Conservation (phyloP, 192 early-diverging fungal genomes). For the Backusella westeae region DNA sequence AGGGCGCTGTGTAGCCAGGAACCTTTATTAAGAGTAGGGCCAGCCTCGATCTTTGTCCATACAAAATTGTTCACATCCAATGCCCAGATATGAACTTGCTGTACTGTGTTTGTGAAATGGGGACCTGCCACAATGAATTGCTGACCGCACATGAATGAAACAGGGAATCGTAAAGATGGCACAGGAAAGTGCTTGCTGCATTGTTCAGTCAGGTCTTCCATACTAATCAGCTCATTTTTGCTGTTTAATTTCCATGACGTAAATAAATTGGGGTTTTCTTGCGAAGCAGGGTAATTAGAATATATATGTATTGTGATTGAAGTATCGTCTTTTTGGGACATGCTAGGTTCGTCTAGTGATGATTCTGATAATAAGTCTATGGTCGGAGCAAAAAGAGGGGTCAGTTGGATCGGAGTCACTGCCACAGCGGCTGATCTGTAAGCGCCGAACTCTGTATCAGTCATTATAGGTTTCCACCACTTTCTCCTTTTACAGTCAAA, state of each 20-base stretch:
- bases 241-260: slow-evolving; percentile 68
- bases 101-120: slow-evolving; percentile 59
- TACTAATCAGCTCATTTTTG: slow-evolving; percentile 38
- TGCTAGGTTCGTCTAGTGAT: slow-evolving; percentile 24
- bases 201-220: slow-evolving; percentile 60
- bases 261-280: slow-evolving; percentile 60
- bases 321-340: neutral
- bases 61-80: slow-evolving; percentile 54
- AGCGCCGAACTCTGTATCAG: slow-evolving; percentile 72
- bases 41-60: slow-evolving; percentile 69
- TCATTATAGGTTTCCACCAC: slow-evolving; percentile 62
- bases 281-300: slow-evolving; percentile 55
- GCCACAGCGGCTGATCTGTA: slow-evolving; percentile 72
- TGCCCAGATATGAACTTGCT: slow-evolving; percentile 71
- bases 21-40: slow-evolving; percentile 62
- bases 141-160: slow-evolving; percentile 63
- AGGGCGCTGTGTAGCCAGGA: slow-evolving; percentile 74
- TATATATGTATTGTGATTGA: slow-evolving; percentile 50
- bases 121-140: slow-evolving; percentile 68
- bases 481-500: slow-evolving; percentile 60
- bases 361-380: neutral
- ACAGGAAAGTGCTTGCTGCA: slow-evolving; percentile 56
- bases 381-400: neutral
- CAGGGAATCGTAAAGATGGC: slow-evolving; percentile 76
- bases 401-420: slow-evolving; percentile 32